These are phyloP conservation scores for Leccinum cinnamomeum DNA, from an alignment of 1,284 basidiomycete species.

Conservation along the genomic window DNA sequence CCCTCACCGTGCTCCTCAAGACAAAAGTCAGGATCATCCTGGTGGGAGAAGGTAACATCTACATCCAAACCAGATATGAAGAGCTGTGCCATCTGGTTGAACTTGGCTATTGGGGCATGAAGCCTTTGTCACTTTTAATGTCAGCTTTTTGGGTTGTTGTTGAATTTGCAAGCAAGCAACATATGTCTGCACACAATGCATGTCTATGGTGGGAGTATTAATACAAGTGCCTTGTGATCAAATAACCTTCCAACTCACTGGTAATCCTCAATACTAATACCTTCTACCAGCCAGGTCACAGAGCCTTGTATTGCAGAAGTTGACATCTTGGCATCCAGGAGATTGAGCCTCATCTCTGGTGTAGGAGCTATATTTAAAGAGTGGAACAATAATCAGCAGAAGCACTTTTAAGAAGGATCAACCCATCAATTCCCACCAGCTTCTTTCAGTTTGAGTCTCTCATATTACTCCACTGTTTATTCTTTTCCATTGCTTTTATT, in stretches of 20 bases:
- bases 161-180: not conserved
- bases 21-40: not conserved
- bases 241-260: conserved; percentile 3
- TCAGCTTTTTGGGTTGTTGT: not conserved
- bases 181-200: not conserved
- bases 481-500: too few species aligned
- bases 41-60: not conserved
- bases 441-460: conserved; percentile 21
- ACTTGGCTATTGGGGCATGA: not conserved
- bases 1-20: not conserved
- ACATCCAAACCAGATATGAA: not conserved
- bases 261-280: conserved; percentile 12
- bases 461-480: conserved; percentile 6
- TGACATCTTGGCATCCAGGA: not conserved
- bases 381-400: too few species aligned
- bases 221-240: too few species aligned
- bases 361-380: conserved; percentile 4
- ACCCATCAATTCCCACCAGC: conserved; percentile 8
- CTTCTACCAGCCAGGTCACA: conserved; percentile 4
- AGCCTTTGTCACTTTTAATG: not conserved
- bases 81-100: not conserved
- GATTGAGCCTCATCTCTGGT: conserved; percentile 5
- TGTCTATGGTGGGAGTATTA: not conserved
- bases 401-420: too few species aligned
- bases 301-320: not conserved